A percentile compares a stretch with the other conserved stretches of the same genome.
These are phyloP conservation scores for Zygosaccharomyces sapae DNA, from an alignment of 1,139 yeast species.

Conservation along the genomic window DNA sequence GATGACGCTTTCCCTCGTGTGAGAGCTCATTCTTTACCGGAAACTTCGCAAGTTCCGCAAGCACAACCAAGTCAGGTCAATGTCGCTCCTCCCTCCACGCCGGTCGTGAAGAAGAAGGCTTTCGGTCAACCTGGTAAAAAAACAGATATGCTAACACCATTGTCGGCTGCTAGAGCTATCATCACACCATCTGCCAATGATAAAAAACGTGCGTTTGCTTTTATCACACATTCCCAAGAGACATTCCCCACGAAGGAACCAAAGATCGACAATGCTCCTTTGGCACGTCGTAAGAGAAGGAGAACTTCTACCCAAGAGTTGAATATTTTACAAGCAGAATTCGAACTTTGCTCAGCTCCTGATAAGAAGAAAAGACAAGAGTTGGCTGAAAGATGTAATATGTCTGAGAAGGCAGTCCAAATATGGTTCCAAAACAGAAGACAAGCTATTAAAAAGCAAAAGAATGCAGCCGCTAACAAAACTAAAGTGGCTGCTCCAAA, in stretches of 20 bases:
- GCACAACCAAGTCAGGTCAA: slow-evolving; percentile 1
- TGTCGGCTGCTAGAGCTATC: slow-evolving; percentile 28
- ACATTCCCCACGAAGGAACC: slow-evolving; percentile 85
- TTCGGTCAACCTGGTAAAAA: slow-evolving; percentile 11
- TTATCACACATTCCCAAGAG: slow-evolving; percentile 85
- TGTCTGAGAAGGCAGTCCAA: slow-evolving; percentile 97
- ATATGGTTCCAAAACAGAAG: slow-evolving; percentile 97
- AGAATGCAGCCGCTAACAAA: slow-evolving; percentile 9
- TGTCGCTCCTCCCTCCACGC: slow-evolving; percentile 20
- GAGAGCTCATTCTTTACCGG: slow-evolving; percentile 9
- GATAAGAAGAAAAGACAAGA: slow-evolving; percentile 67
- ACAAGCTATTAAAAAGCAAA: slow-evolving; percentile 53
- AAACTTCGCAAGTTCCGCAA: background rate
- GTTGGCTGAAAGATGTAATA: slow-evolving; percentile 72
- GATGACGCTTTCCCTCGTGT: background rate
- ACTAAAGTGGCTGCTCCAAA: background rate
- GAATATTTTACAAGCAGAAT: slow-evolving; percentile 73
- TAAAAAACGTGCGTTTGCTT: slow-evolving; percentile 62
- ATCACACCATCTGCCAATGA: slow-evolving; percentile 28
- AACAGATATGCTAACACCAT: slow-evolving; percentile 26
- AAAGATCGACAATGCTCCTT: slow-evolving; percentile 77
- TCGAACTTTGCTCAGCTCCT: slow-evolving; percentile 73
- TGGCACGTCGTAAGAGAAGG: slow-evolving; percentile 90
- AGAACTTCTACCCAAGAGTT: slow-evolving; percentile 89
- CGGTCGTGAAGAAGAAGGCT: slow-evolving; percentile 17